Evolutionary conservation across 2,329 filamentous ascomycete genomes (phyloP).

Genomic region (Verticillium albo-atrum): DNA sequence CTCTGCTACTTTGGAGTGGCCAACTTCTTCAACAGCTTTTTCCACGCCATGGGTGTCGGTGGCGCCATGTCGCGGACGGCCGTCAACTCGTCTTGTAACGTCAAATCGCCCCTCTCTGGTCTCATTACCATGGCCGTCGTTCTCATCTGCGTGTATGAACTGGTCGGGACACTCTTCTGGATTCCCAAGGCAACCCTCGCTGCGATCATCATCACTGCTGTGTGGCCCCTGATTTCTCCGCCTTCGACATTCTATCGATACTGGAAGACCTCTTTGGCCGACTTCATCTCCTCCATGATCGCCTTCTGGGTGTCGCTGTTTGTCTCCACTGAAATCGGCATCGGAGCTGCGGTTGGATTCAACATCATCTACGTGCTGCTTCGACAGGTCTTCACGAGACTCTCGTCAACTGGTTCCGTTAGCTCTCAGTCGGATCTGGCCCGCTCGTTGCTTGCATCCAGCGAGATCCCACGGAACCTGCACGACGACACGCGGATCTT

Average conservation of each 20-base stretch:
- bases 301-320: slow-evolving; percentile 62
- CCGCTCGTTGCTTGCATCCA: slow-evolving; percentile 6
- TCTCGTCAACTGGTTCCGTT: slow-evolving; percentile 19
- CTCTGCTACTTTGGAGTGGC: slow-evolving; percentile 58
- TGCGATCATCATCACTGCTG: slow-evolving; percentile 63
- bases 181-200: slow-evolving; percentile 62
- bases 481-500: slow-evolving; percentile 51
- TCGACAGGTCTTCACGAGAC: slow-evolving; percentile 44
- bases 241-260: slow-evolving; percentile 57
- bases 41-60: slow-evolving; percentile 59
- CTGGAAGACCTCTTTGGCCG: slow-evolving; percentile 60
- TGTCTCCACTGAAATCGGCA: slow-evolving; percentile 54
- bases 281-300: slow-evolving; percentile 60
- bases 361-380: slow-evolving; percentile 58
- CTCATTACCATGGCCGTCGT: slow-evolving; percentile 58
- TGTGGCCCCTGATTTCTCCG: slow-evolving; percentile 56
- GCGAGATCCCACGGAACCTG: slow-evolving; percentile 16
- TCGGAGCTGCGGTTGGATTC: slow-evolving; percentile 56
- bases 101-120: slow-evolving; percentile 57
- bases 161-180: slow-evolving; percentile 59
- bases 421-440: slow-evolving; percentile 22
- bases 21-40: slow-evolving; percentile 62
- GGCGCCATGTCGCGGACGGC: slow-evolving; percentile 65
- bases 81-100: slow-evolving; percentile 61
- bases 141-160: slow-evolving; percentile 56